Evolutionary conservation across 257 asterid genomes (phyloP).

Genomic region (Lycium barbarum): DNA sequence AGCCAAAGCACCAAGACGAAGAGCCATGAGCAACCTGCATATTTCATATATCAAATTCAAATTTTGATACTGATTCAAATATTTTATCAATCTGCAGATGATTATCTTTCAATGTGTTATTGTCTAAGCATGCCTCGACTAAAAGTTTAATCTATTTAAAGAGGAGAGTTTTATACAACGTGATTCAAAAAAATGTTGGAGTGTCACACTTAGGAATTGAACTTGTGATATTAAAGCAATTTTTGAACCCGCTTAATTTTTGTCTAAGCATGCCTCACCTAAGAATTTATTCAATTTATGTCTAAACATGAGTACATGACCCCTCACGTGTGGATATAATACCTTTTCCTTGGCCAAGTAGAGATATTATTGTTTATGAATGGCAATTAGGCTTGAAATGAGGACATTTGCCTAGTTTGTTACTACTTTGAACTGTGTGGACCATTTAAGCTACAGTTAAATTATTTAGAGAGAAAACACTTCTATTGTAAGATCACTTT

Average conservation of each 20-base stretch:
- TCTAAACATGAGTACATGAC: neutral
- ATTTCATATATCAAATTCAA: conserved; percentile 4
- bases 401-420: neutral
- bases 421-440: neutral
- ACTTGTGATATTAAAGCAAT: neutral
- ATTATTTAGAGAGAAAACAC: neutral
- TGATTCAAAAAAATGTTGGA: neutral
- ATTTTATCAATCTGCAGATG: neutral
- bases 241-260: neutral
- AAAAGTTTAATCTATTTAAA: neutral
- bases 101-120: neutral
- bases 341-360: neutral
- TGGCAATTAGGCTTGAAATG: neutral
- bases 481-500: neutral
- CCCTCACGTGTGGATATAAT: neutral
- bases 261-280: no score
- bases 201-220: neutral
- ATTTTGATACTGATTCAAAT: neutral
- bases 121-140: neutral
- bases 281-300: no score
- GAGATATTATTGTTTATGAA: neutral
- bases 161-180: neutral
- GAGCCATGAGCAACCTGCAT: conserved; percentile 70
- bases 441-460: neutral
- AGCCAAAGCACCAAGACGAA: conserved; percentile 76